These are phyloP conservation scores for Elaeagnus macrophylla DNA, from an alignment of 306 rosid genomes.

Conservation along the genomic window DNA sequence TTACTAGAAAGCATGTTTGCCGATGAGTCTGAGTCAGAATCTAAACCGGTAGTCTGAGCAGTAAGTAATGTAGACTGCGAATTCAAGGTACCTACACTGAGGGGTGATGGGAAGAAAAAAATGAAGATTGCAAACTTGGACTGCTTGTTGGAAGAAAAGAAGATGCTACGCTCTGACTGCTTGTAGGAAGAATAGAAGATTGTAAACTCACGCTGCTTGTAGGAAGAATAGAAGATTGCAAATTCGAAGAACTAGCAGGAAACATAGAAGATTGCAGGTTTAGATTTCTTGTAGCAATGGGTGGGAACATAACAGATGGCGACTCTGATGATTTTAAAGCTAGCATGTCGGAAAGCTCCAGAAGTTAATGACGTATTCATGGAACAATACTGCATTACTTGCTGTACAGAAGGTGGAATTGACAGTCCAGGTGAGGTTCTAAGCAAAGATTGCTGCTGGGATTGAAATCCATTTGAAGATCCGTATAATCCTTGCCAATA, in stretches of 20 bases:
- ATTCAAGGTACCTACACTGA: slow-evolving; percentile 9
- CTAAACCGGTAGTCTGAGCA: slow-evolving; percentile 15
- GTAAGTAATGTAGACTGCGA: slow-evolving; percentile 21
- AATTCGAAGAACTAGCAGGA: no score
- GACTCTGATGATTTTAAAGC: slow-evolving; percentile 12
- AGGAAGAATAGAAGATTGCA: no score
- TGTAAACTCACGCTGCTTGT: no score
- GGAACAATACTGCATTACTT: slow-evolving; percentile 12
- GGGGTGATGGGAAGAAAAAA: slow-evolving; percentile 7
- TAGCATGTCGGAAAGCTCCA: slow-evolving; percentile 6
- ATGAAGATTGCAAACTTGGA: slow-evolving; percentile 11
- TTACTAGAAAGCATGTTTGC: slow-evolving; percentile 13
- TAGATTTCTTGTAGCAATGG: slow-evolving; percentile 10
- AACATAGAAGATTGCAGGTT: slow-evolving; percentile 9
- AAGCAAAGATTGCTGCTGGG: slow-evolving; percentile 25
- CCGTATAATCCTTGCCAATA: slow-evolving; percentile 23
- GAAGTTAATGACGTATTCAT: slow-evolving; percentile 4
- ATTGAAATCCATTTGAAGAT: slow-evolving; percentile 15
- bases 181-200: no score
- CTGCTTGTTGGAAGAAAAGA: no score
- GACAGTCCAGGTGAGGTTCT: slow-evolving; percentile 18
- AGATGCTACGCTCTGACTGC: no score
- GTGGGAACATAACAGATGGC: slow-evolving; percentile 22
- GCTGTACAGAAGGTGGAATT: slow-evolving; percentile 14
- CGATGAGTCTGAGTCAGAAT: slow-evolving; percentile 22